These are phyloP conservation scores for Rosa rugosa DNA, from an alignment of 306 rosid genomes.

Conservation along the genomic window DNA sequence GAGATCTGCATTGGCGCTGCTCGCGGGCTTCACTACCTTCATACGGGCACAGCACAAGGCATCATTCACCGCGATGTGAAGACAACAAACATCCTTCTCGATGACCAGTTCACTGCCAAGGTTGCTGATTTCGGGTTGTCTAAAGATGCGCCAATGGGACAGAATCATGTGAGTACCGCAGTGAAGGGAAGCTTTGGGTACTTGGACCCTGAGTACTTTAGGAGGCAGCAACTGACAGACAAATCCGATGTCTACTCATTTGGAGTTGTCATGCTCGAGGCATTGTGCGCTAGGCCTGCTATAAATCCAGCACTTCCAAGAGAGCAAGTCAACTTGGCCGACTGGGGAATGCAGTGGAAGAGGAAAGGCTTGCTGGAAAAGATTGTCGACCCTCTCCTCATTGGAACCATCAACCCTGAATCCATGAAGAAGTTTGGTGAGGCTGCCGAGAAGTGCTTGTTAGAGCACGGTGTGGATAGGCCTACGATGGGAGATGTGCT, in stretches of 20 bases:
- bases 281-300: constrained; percentile 45
- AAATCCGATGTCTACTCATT: constrained; percentile 55
- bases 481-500: constrained; percentile 58
- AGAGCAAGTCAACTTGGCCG: constrained; percentile 58
- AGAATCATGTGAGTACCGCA: constrained; percentile 48
- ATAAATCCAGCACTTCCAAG: constrained; percentile 45
- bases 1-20: constrained; percentile 54
- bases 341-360: constrained; percentile 57
- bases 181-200: constrained; percentile 58
- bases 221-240: constrained; percentile 51
- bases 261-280: constrained; percentile 49
- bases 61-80: constrained; percentile 54
- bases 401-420: constrained; percentile 41
- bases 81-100: constrained; percentile 48
- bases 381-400: constrained; percentile 44
- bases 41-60: constrained; percentile 53
- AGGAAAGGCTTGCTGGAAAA: constrained; percentile 45
- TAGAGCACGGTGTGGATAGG: constrained; percentile 53
- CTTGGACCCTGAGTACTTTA: constrained; percentile 51
- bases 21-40: constrained; percentile 54
- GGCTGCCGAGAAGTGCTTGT: constrained; percentile 55
- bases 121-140: constrained; percentile 53
- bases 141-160: constrained; percentile 45
- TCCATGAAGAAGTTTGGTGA: constrained; percentile 52
- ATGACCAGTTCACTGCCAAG: constrained; percentile 49